A percentile compares a stretch with the other conserved stretches of the same genome.
Evolutionary conservation across 257 asterid species (phyloP).

Genomic region (Agastache rugosa): DNA sequence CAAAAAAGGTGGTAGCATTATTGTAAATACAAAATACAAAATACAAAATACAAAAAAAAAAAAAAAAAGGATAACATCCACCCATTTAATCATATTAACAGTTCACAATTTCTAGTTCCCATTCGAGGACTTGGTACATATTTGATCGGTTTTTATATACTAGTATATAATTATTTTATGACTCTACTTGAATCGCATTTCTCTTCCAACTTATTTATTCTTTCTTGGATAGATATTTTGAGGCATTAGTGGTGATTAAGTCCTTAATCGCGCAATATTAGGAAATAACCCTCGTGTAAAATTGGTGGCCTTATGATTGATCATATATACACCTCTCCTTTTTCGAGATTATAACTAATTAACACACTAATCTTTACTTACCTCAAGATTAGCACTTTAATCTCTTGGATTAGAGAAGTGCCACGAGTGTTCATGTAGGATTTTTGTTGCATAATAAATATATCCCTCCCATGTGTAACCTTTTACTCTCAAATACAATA

Average conservation of each 20-base stretch:
- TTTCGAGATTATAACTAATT: constrained; percentile 42
- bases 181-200: neutral
- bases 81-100: no score
- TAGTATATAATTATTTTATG: no score
- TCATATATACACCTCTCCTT: constrained; percentile 2
- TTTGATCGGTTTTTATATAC: no score
- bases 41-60: no score
- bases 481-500: neutral
- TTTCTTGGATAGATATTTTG: constrained; percentile 14
- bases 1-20: no score
- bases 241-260: constrained; percentile 34
- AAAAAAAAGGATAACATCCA: no score
- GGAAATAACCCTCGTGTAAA: constrained; percentile 42
- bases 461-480: constrained; percentile 35
- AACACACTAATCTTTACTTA: constrained; percentile 19
- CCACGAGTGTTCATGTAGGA: constrained; percentile 46
- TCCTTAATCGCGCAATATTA: constrained; percentile 30
- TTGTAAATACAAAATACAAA: no score
- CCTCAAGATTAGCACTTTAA: constrained; percentile 43
- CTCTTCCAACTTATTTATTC: constrained; percentile 1
- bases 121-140: no score
- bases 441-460: constrained; percentile 15
- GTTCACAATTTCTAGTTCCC: no score
- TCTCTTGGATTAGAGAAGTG: constrained; percentile 48
- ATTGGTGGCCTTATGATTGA: constrained; percentile 40